These are phyloP conservation scores for Coemansia sp. DNA, from an alignment of 192 early-diverging fungal species.

Conservation along the genomic window DNA sequence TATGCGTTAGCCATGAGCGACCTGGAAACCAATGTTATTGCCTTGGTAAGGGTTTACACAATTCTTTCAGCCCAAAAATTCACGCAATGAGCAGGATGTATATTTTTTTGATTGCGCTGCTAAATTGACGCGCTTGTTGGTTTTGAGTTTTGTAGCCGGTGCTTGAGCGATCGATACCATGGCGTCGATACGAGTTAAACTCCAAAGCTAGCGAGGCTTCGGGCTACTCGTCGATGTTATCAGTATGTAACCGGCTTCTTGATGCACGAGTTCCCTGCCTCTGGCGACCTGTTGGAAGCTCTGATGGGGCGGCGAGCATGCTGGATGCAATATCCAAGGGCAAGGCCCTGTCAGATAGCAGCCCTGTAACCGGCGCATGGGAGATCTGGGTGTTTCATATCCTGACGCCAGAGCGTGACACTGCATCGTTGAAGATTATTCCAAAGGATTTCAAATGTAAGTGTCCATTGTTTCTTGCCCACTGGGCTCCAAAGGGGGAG, in stretches of 20 bases:
- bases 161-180: slow-evolving; percentile 32
- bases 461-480: not conserved
- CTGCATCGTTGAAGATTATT: slow-evolving; percentile 6
- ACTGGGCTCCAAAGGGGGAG: too few species aligned
- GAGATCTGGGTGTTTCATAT: slow-evolving; percentile 42
- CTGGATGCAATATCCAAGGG: slow-evolving; percentile 4
- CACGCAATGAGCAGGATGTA: not conserved
- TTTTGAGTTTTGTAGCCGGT: slow-evolving; percentile 20
- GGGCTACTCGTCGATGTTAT: slow-evolving; percentile 14
- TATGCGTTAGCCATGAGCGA: slow-evolving; percentile 32
- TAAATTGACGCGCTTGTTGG: too few species aligned
- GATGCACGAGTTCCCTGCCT: slow-evolving; percentile 41
- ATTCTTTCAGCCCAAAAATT: not conserved
- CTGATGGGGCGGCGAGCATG: slow-evolving; percentile 3
- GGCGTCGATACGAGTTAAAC: slow-evolving; percentile 36
- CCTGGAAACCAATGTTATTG: slow-evolving; percentile 47
- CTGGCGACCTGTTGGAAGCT: slow-evolving; percentile 23
- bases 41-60: slow-evolving; percentile 34
- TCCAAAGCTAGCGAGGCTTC: not conserved
- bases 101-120: too few species aligned
- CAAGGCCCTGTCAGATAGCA: not conserved
- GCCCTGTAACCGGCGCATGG: slow-evolving; percentile 12
- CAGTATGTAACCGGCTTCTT: slow-evolving; percentile 30
- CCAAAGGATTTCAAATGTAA: slow-evolving; percentile 33
- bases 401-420: slow-evolving; percentile 6